phyloP scores from a whole-genome alignment of 352 stramenopile species.

The Globisporangium splendens region DNA sequence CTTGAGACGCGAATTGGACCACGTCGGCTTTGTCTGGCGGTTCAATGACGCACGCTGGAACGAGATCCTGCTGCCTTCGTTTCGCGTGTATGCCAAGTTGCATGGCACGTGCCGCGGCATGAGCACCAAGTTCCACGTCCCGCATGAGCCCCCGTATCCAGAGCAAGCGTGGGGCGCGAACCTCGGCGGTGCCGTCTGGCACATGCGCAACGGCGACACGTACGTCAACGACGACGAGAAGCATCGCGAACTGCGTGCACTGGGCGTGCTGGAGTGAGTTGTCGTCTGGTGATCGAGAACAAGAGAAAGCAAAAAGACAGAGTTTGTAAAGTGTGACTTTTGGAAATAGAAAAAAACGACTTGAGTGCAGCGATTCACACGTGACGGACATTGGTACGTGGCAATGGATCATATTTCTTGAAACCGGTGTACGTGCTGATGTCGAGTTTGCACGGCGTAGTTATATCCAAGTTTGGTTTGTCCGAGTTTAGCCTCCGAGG shows the following conservation, averaged over 20 bases:
- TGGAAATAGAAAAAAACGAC: too few relatives aligned
- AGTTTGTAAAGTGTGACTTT: too few relatives aligned
- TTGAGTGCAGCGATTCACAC: too few relatives aligned
- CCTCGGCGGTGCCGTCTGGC: constrained; percentile 70
- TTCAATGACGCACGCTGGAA: constrained; percentile 72
- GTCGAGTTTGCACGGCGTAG: too few relatives aligned
- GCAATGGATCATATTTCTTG: too few relatives aligned
- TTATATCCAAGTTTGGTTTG: too few relatives aligned
- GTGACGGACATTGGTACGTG: too few relatives aligned
- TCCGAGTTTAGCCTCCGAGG: too few relatives aligned
- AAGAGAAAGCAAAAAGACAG: too few relatives aligned
- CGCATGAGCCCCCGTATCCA: constrained; percentile 53
- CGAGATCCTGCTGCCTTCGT: constrained; percentile 60
- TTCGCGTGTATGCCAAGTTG: constrained; percentile 50
- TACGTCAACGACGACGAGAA: constrained; percentile 71
- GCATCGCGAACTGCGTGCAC: constrained; percentile 43
- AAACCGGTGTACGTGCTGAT: too few relatives aligned
- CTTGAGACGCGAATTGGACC: constrained; percentile 51
- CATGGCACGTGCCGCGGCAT: constrained; percentile 65
- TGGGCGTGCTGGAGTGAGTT: constrained; percentile 38
- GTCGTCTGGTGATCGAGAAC: too few relatives aligned
- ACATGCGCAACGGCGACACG: constrained; percentile 82
- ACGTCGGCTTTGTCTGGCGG: constrained; percentile 65
- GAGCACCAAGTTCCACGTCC: constrained; percentile 74
- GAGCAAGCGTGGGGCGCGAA: constrained; percentile 62